These are phyloP conservation scores for Populus tomentosa DNA, from an alignment of 441 rosid species.

Conservation along the genomic window DNA sequence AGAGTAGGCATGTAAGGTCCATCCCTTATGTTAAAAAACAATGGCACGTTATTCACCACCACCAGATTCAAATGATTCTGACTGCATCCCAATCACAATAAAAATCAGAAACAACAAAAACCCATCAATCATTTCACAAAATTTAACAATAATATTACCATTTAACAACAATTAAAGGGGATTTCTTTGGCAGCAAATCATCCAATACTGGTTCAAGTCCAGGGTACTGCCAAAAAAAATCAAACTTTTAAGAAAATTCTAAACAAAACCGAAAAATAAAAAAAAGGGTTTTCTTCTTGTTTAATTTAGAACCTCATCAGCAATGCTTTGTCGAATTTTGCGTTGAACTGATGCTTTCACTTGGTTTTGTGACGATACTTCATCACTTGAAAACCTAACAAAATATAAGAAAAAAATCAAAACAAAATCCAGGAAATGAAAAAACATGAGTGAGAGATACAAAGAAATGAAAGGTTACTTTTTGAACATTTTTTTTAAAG, in stretches of 20 bases:
- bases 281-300: not conserved
- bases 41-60: conserved; percentile 80
- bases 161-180: conserved; percentile 79
- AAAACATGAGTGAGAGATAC: not conserved
- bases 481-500: conserved; percentile 39
- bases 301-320: conserved; percentile 61
- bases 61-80: conserved; percentile 94
- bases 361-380: conserved; percentile 94
- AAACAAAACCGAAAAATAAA: not conserved
- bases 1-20: conserved; percentile 99
- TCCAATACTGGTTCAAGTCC: conserved; percentile 89
- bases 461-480: conserved; percentile 26
- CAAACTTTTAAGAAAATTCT: not conserved
- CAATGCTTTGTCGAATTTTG: conserved; percentile 90
- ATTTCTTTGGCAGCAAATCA: conserved; percentile 94
- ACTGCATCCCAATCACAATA: conserved; percentile 38
- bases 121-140: not conserved
- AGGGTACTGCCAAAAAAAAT: conserved; percentile 63
- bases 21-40: conserved; percentile 92
- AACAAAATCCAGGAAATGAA: not conserved
- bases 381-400: conserved; percentile 79
- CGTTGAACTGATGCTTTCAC: conserved; percentile 98
- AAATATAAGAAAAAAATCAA: not conserved
- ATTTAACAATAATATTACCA: conserved; percentile 37
- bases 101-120: not conserved